Evolutionary conservation across 2,329 filamentous ascomycete species (phyloP).

Genomic region (Fusarium guadeloupense): DNA sequence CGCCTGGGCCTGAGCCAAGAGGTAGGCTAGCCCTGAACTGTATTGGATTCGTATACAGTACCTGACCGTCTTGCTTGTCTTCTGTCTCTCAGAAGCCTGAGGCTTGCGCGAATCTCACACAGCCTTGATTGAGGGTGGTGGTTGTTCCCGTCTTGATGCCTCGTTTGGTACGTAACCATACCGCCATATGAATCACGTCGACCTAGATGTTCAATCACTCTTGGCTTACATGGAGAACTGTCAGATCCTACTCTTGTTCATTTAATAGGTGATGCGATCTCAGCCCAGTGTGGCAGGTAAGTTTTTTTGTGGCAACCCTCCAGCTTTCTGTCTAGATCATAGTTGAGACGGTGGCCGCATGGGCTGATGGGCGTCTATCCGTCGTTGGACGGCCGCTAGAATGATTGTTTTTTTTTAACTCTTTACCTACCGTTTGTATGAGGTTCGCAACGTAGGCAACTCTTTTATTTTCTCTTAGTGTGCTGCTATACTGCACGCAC

Average conservation of each 20-base stretch:
- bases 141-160: constrained; percentile 1
- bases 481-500: not conserved
- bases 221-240: not conserved
- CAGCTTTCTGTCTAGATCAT: constrained; percentile 13
- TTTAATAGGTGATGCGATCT: constrained; percentile 3
- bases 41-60: constrained; percentile 14
- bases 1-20: constrained; percentile 38
- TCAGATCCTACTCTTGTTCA: constrained; percentile 6
- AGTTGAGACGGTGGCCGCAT: constrained; percentile 35
- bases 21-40: constrained; percentile 26
- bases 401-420: not conserved
- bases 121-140: not conserved
- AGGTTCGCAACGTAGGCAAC: constrained; percentile 1
- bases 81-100: constrained; percentile 6
- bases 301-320: constrained; percentile 34
- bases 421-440: not conserved
- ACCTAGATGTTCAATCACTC: not conserved
- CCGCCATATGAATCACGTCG: constrained; percentile 21
- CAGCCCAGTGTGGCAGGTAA: constrained; percentile 34
- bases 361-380: constrained; percentile 30
- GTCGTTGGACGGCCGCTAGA: constrained; percentile 35
- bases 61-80: too few relatives aligned
- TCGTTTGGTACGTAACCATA: constrained; percentile 29
- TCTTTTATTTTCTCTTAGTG: not conserved
- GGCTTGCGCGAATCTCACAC: constrained; percentile 12